A percentile compares a stretch with the other conserved stretches of the same genome.
Conservation (phyloP, 1,284 basidiomycete genomes). For the Rhodotorula sp. region DNA sequence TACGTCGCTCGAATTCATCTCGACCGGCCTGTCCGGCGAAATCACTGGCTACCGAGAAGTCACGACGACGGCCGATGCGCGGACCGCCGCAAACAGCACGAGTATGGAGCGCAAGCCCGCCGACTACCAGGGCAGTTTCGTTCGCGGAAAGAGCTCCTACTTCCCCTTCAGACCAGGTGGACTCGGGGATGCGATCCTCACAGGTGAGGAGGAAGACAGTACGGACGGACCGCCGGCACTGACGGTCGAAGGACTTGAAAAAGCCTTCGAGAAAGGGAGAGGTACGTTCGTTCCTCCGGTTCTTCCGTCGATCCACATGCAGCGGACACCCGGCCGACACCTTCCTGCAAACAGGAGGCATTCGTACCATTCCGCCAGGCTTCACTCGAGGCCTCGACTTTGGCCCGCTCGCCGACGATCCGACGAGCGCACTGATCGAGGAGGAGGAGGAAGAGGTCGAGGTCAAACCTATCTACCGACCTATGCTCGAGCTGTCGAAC, state of each 20-base stretch:
- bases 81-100: slow-evolving; percentile 69
- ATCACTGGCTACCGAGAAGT: slow-evolving; percentile 79
- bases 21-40: slow-evolving; percentile 71
- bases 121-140: slow-evolving; percentile 65
- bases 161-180: slow-evolving; percentile 92
- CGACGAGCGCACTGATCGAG: slow-evolving; percentile 50
- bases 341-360: slow-evolving; percentile 42
- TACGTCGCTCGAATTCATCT: slow-evolving; percentile 71
- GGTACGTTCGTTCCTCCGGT: slow-evolving; percentile 8
- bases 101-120: slow-evolving; percentile 80
- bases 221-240: slow-evolving; percentile 54
- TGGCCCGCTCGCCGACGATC: slow-evolving; percentile 55
- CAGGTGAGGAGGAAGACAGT: slow-evolving; percentile 22
- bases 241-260: slow-evolving; percentile 41
- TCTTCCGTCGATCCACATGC: neutral
- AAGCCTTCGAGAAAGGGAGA: slow-evolving; percentile 36
- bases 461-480: slow-evolving; percentile 43
- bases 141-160: slow-evolving; percentile 86
- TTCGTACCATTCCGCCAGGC: slow-evolving; percentile 52
- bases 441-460: slow-evolving; percentile 44
- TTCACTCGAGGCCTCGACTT: slow-evolving; percentile 62
- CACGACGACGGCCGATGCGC: slow-evolving; percentile 49
- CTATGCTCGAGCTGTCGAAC: slow-evolving; percentile 36
- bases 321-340: slow-evolving; percentile 38
- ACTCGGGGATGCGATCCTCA: slow-evolving; percentile 51